phyloP scores from a whole-genome alignment of 1,284 basidiomycete genomes.

The Lignosus rhinocerotis region DNA sequence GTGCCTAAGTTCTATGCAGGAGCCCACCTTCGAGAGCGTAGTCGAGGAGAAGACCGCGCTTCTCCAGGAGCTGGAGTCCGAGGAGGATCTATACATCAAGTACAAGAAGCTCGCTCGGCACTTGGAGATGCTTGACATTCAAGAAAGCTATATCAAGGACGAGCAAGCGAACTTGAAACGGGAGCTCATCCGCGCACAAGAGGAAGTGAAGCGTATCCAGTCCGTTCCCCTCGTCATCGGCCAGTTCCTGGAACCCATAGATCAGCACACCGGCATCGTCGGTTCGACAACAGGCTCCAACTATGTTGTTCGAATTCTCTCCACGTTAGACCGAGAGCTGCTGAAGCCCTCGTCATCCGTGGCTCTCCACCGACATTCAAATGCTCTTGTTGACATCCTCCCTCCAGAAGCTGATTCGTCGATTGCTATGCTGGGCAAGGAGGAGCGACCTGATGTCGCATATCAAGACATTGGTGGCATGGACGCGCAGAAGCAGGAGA shows the following conservation, averaged over 20 bases:
- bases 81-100: conserved; percentile 93
- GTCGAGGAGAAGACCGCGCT: conserved; percentile 87
- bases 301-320: conserved; percentile 97
- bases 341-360: conserved; percentile 97
- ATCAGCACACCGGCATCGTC: conserved; percentile 96
- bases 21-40: conserved; percentile 87
- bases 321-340: conserved; percentile 95
- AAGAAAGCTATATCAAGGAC: conserved; percentile 99
- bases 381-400: conserved; percentile 97
- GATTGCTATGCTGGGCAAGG: conserved; percentile 90
- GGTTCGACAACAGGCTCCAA: conserved; percentile 98
- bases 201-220: conserved; percentile 99
- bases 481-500: conserved; percentile 99
- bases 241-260: conserved; percentile 98
- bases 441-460: conserved; percentile 92
- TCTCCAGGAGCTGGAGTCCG: conserved; percentile 76
- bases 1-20: conserved; percentile 47
- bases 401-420: conserved; percentile 98
- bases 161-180: conserved; percentile 98
- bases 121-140: conserved; percentile 91
- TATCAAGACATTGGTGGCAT: conserved; percentile 95
- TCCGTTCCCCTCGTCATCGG: conserved; percentile 99
- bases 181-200: conserved; percentile 96
- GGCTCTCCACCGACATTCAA: conserved; percentile 97
- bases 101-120: conserved; percentile 94